Evolutionary conservation across 1,284 basidiomycete genomes (phyloP).

Genomic region (Trichosporon inkin): DNA sequence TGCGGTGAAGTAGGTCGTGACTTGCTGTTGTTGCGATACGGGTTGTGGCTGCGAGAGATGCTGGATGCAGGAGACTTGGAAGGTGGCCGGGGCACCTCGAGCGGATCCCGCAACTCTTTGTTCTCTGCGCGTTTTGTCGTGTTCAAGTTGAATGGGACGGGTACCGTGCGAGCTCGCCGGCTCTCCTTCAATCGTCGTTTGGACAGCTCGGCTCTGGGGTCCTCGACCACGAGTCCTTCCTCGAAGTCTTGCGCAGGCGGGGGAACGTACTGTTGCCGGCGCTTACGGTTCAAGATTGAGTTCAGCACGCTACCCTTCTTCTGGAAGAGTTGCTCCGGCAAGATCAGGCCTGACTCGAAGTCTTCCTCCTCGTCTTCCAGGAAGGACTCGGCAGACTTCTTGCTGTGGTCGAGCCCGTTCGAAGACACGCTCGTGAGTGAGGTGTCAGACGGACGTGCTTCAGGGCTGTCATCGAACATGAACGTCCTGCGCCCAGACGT

Average conservation of each 20-base stretch:
- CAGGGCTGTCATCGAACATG: background rate
- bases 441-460: conserved; percentile 17
- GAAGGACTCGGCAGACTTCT: conserved; percentile 11
- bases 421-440: conserved; percentile 33
- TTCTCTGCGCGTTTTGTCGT: conserved; percentile 10
- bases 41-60: background rate
- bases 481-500: conserved; percentile 24
- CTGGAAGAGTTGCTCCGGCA: conserved; percentile 41
- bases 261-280: conserved; percentile 35
- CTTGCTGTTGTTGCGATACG: background rate
- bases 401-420: conserved; percentile 23
- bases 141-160: conserved; percentile 21
- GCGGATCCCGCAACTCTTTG: conserved; percentile 1
- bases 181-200: conserved; percentile 32
- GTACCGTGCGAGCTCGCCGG: conserved; percentile 22
- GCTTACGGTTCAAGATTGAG: conserved; percentile 42
- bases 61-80: background rate
- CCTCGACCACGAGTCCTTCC: conserved; percentile 46
- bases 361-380: conserved; percentile 37
- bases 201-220: conserved; percentile 41
- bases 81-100: background rate
- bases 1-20: background rate
- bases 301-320: conserved; percentile 39
- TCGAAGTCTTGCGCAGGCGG: conserved; percentile 33
- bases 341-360: conserved; percentile 40